Base-by-base conservation (phyloP, 306 rosid species). In the Rubus idaeus region DNA sequence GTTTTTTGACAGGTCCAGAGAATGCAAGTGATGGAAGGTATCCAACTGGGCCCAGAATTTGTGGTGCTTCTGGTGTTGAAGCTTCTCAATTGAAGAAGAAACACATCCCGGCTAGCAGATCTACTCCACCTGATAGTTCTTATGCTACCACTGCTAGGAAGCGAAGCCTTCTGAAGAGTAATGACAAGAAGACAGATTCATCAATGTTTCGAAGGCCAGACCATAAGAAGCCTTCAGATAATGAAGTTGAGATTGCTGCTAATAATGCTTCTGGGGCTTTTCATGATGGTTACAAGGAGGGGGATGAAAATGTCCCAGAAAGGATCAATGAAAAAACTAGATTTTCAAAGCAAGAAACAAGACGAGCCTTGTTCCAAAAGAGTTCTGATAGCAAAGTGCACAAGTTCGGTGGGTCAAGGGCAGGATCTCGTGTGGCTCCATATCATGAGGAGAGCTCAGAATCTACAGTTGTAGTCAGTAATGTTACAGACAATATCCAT, bases 391-490 rank as follows among this genome's bases (percentile, higher is more conserved):
- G 83, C 52, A 91, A 78, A 83, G 85, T 73, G 52, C 86, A 80
- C 42, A 94, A 75, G 74, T 74, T 84, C 57, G 88, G 87, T 41
- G 92, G 88, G 47, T 60, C 82, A 53, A 89, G 84, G 83, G 75
- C 84, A 35, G 97, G 90, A 90, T 89, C 94, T 77, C 99, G 97
- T 35, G 97, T 96, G 58, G 93, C 86, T 88, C 97, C 99, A 12
- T 91, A 77, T 86, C 80, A 80, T 10, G 97, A 88, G 70, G 94
- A 92, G 77, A 83, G 53, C 82, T 75, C 76, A 67, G 83, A 85
- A 44, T 81, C 94, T 16, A 78, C 81, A 71, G 83, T 82, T 60
- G 76, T 79, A 8, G 84, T 83, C 68, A 82, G 83, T 77, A 77
- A 75, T 79, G 87, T 73, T 50, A 5, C 87, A 39, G 87, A 68